Evolutionary conservation across 2,329 filamentous ascomycete genomes (phyloP).

Genomic region (Calycina marina): DNA sequence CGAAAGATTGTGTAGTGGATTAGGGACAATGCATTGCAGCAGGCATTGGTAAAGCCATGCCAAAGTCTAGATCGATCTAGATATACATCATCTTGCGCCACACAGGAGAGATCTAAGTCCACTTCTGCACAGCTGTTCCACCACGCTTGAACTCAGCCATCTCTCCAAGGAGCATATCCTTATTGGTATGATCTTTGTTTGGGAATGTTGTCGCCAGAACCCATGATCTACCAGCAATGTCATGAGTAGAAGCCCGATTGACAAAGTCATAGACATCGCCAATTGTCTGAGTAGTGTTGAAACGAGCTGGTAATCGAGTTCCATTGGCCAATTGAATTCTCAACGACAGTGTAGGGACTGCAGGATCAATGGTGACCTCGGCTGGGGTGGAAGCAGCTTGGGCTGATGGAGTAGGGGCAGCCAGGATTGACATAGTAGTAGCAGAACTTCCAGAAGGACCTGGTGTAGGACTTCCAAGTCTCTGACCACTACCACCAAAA

Average conservation of each 20-base stretch:
- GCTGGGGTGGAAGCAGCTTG: conserved; percentile 23
- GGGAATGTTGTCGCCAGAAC: conserved; percentile 74
- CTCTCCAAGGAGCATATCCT: conserved; percentile 40
- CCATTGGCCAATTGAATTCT: conserved; percentile 70
- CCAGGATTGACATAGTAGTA: conserved; percentile 26
- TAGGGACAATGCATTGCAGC: no score
- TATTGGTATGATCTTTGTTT: conserved; percentile 64
- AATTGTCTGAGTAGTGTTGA: conserved; percentile 67
- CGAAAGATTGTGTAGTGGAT: no score
- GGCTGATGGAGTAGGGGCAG: conserved; percentile 23
- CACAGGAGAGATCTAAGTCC: conserved; percentile 14
- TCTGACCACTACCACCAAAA: conserved; percentile 56
- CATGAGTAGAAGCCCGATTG: conserved; percentile 43
- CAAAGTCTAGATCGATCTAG: no score
- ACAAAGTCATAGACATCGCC: conserved; percentile 68
- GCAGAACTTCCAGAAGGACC: conserved; percentile 37
- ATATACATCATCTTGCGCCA: no score
- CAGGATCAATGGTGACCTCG: conserved; percentile 41
- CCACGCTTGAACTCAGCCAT: conserved; percentile 52
- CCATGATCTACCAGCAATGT: conserved; percentile 44
- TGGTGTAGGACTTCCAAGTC: conserved; percentile 57
- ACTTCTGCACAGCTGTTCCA: conserved; percentile 49
- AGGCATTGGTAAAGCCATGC: no score
- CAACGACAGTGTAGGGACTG: conserved; percentile 53
- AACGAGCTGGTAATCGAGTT: conserved; percentile 61